Evolutionary conservation across 2,329 filamentous ascomycete species (phyloP), one percentile per base, ranked within the genome.

Genomic region (Septoria petroselini): DNA sequence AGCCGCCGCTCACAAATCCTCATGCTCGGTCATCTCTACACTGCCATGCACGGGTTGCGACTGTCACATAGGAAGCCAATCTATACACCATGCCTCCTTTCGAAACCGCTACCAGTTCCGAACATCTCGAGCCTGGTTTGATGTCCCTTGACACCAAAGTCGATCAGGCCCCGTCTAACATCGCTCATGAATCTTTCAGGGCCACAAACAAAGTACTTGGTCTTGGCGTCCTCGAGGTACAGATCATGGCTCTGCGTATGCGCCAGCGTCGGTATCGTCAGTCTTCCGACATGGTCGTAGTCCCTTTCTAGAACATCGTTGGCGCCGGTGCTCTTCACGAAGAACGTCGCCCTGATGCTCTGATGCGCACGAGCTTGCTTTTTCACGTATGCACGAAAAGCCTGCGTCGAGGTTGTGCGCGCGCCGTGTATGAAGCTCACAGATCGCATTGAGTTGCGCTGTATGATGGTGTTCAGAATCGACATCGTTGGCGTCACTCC

Each of bases 161-260:
- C 70, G 58, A 75, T 69, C 49, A 90, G 70, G 58, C 71, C 75
- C 6, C 69, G 67, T 56, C 79, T 72, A 17, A 79, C 71, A 30
- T 80, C 77, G 7, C 75, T 60, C 87, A 91, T 91, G 73, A 89
- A 91, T 6, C 66, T 64, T 52, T 76, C 74, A 0, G 86, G 86
- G 0, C 86, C 87, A 62, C 87, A 91, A 45, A 88, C 70, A 59
- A 80, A 90, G 66, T 89, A 91, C 61, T 82, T 73, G 0, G 86
- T 75, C 35, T 69, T 69, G 1, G 67, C 41, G 58, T 84, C 71
- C 15, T 73, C 70, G 1, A 83, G 63, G 57, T 76, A 80, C n/a
- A 91, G 69, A 38, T 79, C 72, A 0, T 69, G 62, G 7, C 78
- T 71, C 18, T 68, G 65, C 29, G 39, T 55, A 47, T 73, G 75